Percentiles rank a stretch among this genome's conserved stretches.
phyloP scores from a whole-genome alignment of 768 basidiomycete genomes.

The Mrakia gelida region DNA sequence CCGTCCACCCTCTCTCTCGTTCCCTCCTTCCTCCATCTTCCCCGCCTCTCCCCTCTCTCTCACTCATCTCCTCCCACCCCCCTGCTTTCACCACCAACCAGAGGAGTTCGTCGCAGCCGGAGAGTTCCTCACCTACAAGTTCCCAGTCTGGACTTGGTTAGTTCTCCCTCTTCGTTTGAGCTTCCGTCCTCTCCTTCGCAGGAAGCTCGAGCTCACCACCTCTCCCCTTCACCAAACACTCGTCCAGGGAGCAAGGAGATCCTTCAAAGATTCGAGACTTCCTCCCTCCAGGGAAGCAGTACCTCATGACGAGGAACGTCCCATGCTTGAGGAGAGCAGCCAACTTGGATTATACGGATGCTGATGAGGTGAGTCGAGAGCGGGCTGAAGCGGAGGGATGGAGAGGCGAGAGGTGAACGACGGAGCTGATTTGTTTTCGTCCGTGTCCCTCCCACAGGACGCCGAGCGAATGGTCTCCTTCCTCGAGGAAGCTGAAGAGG shows the following conservation, averaged over 20 bases:
- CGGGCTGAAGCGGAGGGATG: background rate
- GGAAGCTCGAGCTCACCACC: background rate
- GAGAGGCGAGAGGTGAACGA: background rate
- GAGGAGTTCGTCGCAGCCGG: constrained; percentile 99
- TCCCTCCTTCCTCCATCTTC: background rate
- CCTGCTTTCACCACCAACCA: constrained; percentile 43
- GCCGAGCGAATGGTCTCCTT: constrained; percentile 87
- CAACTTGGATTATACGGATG: constrained; percentile 87
- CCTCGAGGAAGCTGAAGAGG: constrained; percentile 50
- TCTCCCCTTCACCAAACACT: background rate
- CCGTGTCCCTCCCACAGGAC: constrained; percentile 48
- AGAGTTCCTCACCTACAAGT: constrained; percentile 96
- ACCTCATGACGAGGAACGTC: constrained; percentile 91
- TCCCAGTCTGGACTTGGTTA: constrained; percentile 95
- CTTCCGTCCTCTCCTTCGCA: background rate
- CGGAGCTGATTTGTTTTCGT: background rate
- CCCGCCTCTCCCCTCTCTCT: constrained; percentile 37
- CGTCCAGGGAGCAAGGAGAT: constrained; percentile 84
- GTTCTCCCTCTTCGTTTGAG: constrained; percentile 38
- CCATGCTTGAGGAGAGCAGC: constrained; percentile 92
- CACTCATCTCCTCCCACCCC: constrained; percentile 37
- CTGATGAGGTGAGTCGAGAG: constrained; percentile 57
- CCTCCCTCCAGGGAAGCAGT: constrained; percentile 93
- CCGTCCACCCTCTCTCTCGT: constrained; percentile 9
- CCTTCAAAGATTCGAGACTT: constrained; percentile 79